Conservation (phyloP, 2,329 filamentous ascomycete genomes). For the Paecilomyces sp. region DNA sequence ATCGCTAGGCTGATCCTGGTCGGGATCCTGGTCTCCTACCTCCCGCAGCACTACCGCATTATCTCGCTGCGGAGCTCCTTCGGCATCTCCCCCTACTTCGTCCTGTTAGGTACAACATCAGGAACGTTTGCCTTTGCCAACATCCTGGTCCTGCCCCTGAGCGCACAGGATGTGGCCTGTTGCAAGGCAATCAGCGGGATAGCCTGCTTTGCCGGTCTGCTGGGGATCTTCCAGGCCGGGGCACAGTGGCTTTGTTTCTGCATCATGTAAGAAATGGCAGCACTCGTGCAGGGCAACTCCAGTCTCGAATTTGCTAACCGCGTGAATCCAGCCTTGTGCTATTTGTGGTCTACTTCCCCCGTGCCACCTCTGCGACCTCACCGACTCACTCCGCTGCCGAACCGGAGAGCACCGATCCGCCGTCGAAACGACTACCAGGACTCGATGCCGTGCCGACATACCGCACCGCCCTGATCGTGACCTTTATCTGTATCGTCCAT, state of each 20-base stretch:
- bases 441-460: slow-evolving; percentile 42
- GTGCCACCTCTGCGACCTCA: slow-evolving; percentile 46
- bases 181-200: slow-evolving; percentile 74
- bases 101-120: slow-evolving; percentile 87
- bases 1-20: slow-evolving; percentile 62
- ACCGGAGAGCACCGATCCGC: slow-evolving; percentile 26
- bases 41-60: slow-evolving; percentile 92
- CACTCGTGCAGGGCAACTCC: neutral
- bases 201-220: slow-evolving; percentile 74
- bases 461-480: slow-evolving; percentile 71
- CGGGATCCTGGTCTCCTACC: slow-evolving; percentile 85
- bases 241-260: slow-evolving; percentile 89
- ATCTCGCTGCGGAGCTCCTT: slow-evolving; percentile 78
- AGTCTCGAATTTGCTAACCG: neutral
- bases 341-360: slow-evolving; percentile 91
- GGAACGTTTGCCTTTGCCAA: slow-evolving; percentile 86
- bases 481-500: slow-evolving; percentile 65
- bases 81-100: slow-evolving; percentile 91
- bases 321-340: slow-evolving; percentile 62
- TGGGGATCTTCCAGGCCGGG: slow-evolving; percentile 87
- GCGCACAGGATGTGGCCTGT: slow-evolving; percentile 74
- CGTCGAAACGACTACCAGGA: slow-evolving; percentile 42
- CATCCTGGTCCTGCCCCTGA: slow-evolving; percentile 80
- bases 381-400: slow-evolving; percentile 25
- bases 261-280: slow-evolving; percentile 61